Evolutionary conservation across 2,329 filamentous ascomycete genomes (phyloP).

Genomic region (Neophaeococcomyces mojaviensis): DNA sequence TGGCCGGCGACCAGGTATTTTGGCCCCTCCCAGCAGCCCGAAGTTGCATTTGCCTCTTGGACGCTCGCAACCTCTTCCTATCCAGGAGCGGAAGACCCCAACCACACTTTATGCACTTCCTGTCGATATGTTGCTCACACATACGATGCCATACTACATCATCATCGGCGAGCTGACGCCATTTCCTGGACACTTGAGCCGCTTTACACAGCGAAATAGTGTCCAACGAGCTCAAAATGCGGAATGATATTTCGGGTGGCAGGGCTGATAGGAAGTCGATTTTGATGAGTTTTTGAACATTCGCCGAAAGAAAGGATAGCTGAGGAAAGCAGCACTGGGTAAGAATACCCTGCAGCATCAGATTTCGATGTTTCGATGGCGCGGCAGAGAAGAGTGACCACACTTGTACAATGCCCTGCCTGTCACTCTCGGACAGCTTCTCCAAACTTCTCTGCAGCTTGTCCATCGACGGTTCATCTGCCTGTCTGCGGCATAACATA

Average conservation of each 20-base stretch:
- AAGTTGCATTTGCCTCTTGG: conserved; percentile 75
- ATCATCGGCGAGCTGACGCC: conserved; percentile 87
- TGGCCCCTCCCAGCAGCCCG: conserved; percentile 53
- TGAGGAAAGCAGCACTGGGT: conserved; percentile 97
- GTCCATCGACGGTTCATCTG: conserved; percentile 94
- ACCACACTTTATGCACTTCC: conserved; percentile 89
- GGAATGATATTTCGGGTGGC: conserved; percentile 83
- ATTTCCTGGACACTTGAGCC: conserved; percentile 82
- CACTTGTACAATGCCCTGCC: conserved; percentile 92
- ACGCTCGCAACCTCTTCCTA: conserved; percentile 75
- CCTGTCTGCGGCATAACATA: conserved; percentile 83
- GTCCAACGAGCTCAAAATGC: conserved; percentile 86
- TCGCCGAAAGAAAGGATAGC: conserved; percentile 82
- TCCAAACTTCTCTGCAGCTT: conserved; percentile 83
- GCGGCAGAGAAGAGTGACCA: conserved; percentile 98
- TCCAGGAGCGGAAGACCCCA: conserved; percentile 90
- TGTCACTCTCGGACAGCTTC: conserved; percentile 71
- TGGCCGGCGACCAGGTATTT: conserved; percentile 46
- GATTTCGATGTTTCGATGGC: conserved; percentile 82
- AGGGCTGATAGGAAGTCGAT: conserved; percentile 92
- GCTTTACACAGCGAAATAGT: conserved; percentile 93
- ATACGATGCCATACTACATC: conserved; percentile 97
- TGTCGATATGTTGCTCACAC: conserved; percentile 94
- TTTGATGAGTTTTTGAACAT: conserved; percentile 88
- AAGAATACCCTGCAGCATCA: conserved; percentile 95